Evolutionary conservation across 257 asterid genomes (phyloP), one percentile per base, ranked within the genome.

Genomic region (Haberlea rhodopensis): DNA sequence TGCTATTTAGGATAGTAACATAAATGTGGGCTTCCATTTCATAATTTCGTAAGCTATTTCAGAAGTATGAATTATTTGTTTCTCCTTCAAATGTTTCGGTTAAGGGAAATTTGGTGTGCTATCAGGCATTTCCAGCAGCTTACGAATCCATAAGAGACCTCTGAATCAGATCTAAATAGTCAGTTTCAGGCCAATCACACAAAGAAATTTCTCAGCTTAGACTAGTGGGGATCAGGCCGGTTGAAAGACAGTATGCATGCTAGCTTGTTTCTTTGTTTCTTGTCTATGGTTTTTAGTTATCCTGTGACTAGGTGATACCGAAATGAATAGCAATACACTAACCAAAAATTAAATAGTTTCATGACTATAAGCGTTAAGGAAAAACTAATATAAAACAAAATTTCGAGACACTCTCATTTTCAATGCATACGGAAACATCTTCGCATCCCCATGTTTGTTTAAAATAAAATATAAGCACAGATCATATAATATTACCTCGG

Each of bases 121-220:
- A 15, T 19, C 51, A 43, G 15, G 51, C 0, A 2, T 19, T 8
- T 0, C 7, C 19, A 43, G 15, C 51, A 43, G 19, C 16, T 43
- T 43, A 43, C 51, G 5, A 15, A 43, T 8, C 16, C 51, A 43
- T 43, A 43, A 1, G 8, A 43, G 8, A 43, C 51, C n/a, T 7
- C n/a, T 8, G 63, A 28, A 11, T 59, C 28, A 34, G 20, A 21
- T 59, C 64, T 59, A 32, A 34, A 34, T 29, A 21, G 16, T 32
- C 46, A 32, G 31, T 32, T 58, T 16, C 28, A 9, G 45, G n/a
- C 11, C 29, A 51, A 19, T 48, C 15, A 5, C 8, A 53, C 11
- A 22, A 34, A 19, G 55, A 45, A 23, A 19, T 9, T 65, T 54
- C 63, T 54, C 63, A 54, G 22, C 15, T n/a, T 54, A 37, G 28